Evolutionary conservation across 1,284 basidiomycete species (phyloP).

Genomic region (Wallemia ichthyophaga): DNA sequence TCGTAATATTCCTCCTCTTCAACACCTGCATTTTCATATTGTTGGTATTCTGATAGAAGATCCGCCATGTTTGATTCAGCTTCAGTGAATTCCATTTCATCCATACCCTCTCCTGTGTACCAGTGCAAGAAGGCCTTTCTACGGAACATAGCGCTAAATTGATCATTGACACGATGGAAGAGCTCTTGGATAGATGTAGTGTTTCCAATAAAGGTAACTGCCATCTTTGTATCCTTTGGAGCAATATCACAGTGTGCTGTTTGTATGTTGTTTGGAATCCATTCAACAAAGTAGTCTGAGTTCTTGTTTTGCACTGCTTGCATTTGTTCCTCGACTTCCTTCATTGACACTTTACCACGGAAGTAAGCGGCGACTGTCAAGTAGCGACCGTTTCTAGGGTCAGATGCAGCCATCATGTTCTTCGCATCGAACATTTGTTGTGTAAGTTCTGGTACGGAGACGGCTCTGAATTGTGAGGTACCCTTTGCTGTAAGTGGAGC

Average conservation of each 20-base stretch:
- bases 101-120: slow-evolving; percentile 78
- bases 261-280: slow-evolving; percentile 59
- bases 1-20: slow-evolving; percentile 6
- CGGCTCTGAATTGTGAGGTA: slow-evolving; percentile 63
- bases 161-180: slow-evolving; percentile 47
- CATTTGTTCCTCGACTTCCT: slow-evolving; percentile 30
- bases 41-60: slow-evolving; percentile 5
- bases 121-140: slow-evolving; percentile 64
- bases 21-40: slow-evolving; percentile 7
- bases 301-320: slow-evolving; percentile 35
- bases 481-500: slow-evolving; percentile 43
- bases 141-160: slow-evolving; percentile 57
- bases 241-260: slow-evolving; percentile 52
- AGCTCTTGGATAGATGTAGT: slow-evolving; percentile 67
- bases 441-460: slow-evolving; percentile 57
- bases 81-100: slow-evolving; percentile 70
- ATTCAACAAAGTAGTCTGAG: slow-evolving; percentile 44
- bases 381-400: slow-evolving; percentile 43
- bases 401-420: slow-evolving; percentile 54
- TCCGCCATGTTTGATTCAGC: slow-evolving; percentile 9
- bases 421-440: slow-evolving; percentile 43
- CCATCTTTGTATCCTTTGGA: slow-evolving; percentile 43
- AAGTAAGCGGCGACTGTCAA: slow-evolving; percentile 64
- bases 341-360: slow-evolving; percentile 46
- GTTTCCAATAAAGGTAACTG: slow-evolving; percentile 51